Percentiles rank a stretch among this genome's conserved stretches.
These are phyloP conservation scores for Geranium brycei DNA, from an alignment of 345 rosid species.

Conservation along the genomic window DNA sequence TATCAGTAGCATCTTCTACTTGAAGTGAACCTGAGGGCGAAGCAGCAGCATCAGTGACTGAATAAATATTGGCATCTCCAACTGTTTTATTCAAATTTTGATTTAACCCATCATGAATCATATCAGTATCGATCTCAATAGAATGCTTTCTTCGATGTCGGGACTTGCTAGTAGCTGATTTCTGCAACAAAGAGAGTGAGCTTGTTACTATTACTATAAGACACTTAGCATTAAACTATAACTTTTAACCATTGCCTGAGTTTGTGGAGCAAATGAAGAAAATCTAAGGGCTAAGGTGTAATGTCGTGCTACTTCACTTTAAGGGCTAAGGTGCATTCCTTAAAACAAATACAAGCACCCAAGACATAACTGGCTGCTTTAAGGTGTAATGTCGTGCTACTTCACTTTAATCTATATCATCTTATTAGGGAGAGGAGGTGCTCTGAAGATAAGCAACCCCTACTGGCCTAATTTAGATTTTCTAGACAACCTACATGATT, in stretches of 20 bases:
- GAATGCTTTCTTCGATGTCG: slow-evolving; percentile 50
- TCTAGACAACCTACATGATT: too few species aligned
- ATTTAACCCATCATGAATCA: slow-evolving; percentile 40
- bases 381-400: too few species aligned
- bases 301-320: too few species aligned
- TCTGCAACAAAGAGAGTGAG: slow-evolving; percentile 24
- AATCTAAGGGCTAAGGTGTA: too few species aligned
- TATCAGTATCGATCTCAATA: slow-evolving; percentile 41
- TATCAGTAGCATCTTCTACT: slow-evolving; percentile 26
- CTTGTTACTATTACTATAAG: not conserved
- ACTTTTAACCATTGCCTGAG: not conserved
- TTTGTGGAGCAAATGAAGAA: too few species aligned
- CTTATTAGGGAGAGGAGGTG: too few species aligned
- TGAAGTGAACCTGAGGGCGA: slow-evolving; percentile 42
- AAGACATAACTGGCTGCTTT: too few species aligned
- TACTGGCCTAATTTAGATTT: too few species aligned
- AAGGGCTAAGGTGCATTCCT: too few species aligned
- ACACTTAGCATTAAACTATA: not conserved
- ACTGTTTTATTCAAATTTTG: slow-evolving; percentile 14
- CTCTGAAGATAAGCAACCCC: too few species aligned
- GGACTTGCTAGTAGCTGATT: slow-evolving; percentile 36
- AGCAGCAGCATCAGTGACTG: slow-evolving; percentile 31
- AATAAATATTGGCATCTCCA: slow-evolving; percentile 25
- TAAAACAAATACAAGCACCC: too few species aligned
- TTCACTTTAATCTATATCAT: too few species aligned